Evolutionary conservation across 768 basidiomycete species (phyloP).

Genomic region (Rickenella mellea): DNA sequence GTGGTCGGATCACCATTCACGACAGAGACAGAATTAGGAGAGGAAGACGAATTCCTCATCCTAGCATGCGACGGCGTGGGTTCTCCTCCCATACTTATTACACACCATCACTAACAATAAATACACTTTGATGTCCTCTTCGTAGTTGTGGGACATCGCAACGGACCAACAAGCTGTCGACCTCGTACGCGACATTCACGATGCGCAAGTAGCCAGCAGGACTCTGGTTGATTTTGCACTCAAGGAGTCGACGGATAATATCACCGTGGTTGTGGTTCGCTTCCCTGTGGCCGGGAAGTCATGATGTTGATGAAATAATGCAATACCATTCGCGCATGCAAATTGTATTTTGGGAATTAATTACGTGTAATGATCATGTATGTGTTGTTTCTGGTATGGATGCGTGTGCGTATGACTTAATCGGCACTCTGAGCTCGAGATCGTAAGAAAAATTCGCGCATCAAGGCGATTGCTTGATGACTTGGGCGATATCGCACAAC

Average conservation of each 20-base stretch:
- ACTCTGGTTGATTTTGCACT: conserved; percentile 77
- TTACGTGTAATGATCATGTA: too few relatives aligned
- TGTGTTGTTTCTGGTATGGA: too few relatives aligned
- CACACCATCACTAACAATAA: neutral
- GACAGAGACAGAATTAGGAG: conserved; percentile 88
- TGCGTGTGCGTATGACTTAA: too few relatives aligned
- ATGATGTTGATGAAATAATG: too few relatives aligned
- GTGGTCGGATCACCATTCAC: conserved; percentile 98
- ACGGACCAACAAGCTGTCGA: conserved; percentile 88
- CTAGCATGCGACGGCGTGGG: conserved; percentile 96
- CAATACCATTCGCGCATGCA: too few relatives aligned
- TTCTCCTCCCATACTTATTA: conserved; percentile 10
- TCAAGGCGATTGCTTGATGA: too few relatives aligned
- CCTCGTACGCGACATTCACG: conserved; percentile 57
- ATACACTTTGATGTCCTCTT: neutral
- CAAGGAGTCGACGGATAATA: conserved; percentile 84
- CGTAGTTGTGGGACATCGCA: conserved; percentile 91
- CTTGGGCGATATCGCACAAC: too few relatives aligned
- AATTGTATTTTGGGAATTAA: too few relatives aligned
- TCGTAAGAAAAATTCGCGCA: too few relatives aligned
- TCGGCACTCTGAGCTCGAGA: too few relatives aligned
- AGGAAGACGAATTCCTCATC: conserved; percentile 90
- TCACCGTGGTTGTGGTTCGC: conserved; percentile 83
- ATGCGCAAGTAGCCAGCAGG: conserved; percentile 77
- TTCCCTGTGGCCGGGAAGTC: conserved; percentile 36